Evolutionary conservation across 2,329 filamentous ascomycete genomes (phyloP), one percentile per base, ranked within the genome.

Genomic region (Dothideomycetes sp.): DNA sequence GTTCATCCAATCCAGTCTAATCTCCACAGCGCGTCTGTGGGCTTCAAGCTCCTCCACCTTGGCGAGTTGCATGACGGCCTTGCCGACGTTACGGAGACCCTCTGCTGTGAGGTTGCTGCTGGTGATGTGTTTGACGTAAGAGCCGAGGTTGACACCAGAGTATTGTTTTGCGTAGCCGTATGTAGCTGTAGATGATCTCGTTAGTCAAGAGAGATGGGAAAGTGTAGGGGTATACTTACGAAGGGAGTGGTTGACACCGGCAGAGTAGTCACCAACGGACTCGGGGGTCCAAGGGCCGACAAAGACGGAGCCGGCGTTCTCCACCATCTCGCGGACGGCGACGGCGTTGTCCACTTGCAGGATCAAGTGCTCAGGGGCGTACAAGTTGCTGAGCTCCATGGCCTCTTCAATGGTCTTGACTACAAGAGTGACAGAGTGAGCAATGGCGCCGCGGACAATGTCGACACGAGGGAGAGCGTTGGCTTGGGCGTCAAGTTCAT

Each of bases 141-240:
- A 96, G 22, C 77, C 86, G 4, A 98, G 75, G 61, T 94, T 98
- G 56, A 98, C 91, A 38, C 91, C 91, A 4, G 87, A 95, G 68
- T 98, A 98, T 62, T 98, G 91, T 66, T 94, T 94, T 36, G 91
- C 91, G 55, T 94, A 98, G 31, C 91, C 91, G 57, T 96, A 98
- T 0, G 91, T 98, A 38, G 91, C 87, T 94, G 50, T 18, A 38
- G 32, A 31, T 15, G 24, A 17, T 42, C 12, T 29, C 24, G 3
- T 24, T 31, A 29, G 1, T 24, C 11, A 19, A 19, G 9, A 29
- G 12, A n/a, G 19, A 17, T 33, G 29, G 31, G 15, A 15, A 17
- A 46, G 9, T 27, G 17, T 22, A 34, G 3, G 22, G 24, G n/a
- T 8, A 30, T 36, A 81, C 85, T 76, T 81, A 94, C 87, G 91